A percentile compares a stretch with the other conserved stretches of the same genome.
These are phyloP conservation scores for Fusarium sp. DNA, from an alignment of 2,329 filamentous ascomycete genomes.

Conservation along the genomic window DNA sequence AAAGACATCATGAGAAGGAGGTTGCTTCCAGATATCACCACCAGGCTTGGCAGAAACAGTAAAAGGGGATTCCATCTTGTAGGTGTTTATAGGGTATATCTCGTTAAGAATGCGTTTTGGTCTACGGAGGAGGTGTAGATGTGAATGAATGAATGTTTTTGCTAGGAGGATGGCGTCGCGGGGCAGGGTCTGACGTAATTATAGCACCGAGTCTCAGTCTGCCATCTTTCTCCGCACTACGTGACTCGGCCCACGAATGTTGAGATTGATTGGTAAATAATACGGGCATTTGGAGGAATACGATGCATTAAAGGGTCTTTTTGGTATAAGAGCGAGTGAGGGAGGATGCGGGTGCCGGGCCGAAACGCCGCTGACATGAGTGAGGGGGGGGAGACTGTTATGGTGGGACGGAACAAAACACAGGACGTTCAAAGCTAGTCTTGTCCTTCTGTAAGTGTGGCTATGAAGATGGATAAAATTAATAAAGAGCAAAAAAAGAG, in stretches of 20 bases:
- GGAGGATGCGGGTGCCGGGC: background rate
- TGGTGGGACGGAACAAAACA: background rate
- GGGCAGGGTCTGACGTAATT: slow-evolving; percentile 36
- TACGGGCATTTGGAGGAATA: background rate
- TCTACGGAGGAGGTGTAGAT: background rate
- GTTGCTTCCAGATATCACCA: slow-evolving; percentile 84
- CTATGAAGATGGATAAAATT: background rate
- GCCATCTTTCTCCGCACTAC: slow-evolving; percentile 15
- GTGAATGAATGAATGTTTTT: background rate
- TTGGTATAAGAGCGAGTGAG: background rate
- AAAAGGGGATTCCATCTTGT: slow-evolving; percentile 34
- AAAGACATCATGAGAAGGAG: slow-evolving; percentile 72
- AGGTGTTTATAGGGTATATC: background rate
- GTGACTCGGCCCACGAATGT: background rate
- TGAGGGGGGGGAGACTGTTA: background rate
- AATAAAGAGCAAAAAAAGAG: background rate
- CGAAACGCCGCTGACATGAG: background rate
- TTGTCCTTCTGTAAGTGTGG: background rate
- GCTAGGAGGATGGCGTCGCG: slow-evolving; percentile 5
- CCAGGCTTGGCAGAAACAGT: slow-evolving; percentile 65
- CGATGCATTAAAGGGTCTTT: background rate
- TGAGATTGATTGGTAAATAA: slow-evolving; percentile 4
- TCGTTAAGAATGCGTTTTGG: background rate
- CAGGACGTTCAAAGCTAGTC: background rate
- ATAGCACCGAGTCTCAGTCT: background rate